Evolutionary conservation across 2,329 filamentous ascomycete species (phyloP).

Genomic region (Rutstroemia sp.): DNA sequence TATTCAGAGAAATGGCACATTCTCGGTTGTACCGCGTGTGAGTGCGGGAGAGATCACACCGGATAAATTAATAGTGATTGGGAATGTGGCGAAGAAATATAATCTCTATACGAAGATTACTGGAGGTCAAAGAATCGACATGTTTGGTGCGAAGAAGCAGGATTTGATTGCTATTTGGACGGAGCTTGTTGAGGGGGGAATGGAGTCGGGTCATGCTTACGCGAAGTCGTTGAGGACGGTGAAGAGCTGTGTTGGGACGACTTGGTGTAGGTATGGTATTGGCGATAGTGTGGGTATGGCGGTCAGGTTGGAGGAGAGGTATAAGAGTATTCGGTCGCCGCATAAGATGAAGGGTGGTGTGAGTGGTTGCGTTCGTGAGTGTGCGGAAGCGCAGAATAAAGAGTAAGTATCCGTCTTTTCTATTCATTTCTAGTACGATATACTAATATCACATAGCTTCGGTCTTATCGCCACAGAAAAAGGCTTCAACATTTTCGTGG

Average conservation of each 20-base stretch:
- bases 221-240: slow-evolving; percentile 84
- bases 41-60: slow-evolving; percentile 82
- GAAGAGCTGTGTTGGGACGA: slow-evolving; percentile 86
- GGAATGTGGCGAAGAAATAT: slow-evolving; percentile 77
- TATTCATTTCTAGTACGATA: slow-evolving; percentile 6
- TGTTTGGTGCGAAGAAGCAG: slow-evolving; percentile 87
- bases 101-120: slow-evolving; percentile 87
- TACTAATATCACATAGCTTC: slow-evolving; percentile 45
- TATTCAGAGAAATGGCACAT: slow-evolving; percentile 87
- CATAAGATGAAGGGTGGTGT: slow-evolving; percentile 92
- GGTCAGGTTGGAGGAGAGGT: slow-evolving; percentile 77
- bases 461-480: slow-evolving; percentile 88
- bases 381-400: slow-evolving; percentile 87
- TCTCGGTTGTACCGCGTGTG: slow-evolving; percentile 78
- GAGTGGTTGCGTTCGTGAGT: slow-evolving; percentile 86
- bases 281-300: slow-evolving; percentile 90
- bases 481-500: slow-evolving; percentile 89
- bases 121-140: slow-evolving; percentile 82
- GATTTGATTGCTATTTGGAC: slow-evolving; percentile 79
- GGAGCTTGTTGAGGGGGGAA: slow-evolving; percentile 70
- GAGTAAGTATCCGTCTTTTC: slow-evolving; percentile 47
- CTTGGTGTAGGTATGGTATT: slow-evolving; percentile 85
- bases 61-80: slow-evolving; percentile 76
- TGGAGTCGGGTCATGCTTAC: slow-evolving; percentile 89
- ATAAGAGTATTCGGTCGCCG: slow-evolving; percentile 82